Evolutionary conservation across 495 filamentous ascomycete species (phyloP).

Genomic region (Margaritispora aquatica): DNA sequence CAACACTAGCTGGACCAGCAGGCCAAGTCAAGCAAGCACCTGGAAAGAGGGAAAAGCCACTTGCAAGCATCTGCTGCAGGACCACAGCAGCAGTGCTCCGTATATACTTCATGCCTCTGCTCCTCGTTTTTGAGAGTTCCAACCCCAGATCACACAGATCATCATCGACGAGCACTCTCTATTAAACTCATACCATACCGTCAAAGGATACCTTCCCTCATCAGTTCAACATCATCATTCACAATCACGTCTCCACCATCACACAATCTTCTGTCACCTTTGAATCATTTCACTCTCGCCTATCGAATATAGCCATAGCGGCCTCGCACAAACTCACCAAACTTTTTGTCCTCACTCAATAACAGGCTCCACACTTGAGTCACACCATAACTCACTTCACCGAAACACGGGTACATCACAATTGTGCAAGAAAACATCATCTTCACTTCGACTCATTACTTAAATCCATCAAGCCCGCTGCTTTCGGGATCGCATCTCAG

Average conservation of each 20-base stretch:
- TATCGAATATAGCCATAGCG: constrained; percentile 7
- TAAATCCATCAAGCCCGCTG: not conserved
- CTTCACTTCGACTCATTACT: not conserved
- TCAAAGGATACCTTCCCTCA: not conserved
- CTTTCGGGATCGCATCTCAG: not conserved
- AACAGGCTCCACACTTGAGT: constrained; percentile 18
- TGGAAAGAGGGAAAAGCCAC: constrained; percentile 10
- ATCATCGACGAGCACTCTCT: constrained; percentile 8
- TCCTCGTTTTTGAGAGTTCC: not conserved
- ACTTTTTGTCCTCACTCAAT: constrained; percentile 3
- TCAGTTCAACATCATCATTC: not conserved
- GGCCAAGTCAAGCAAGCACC: not conserved
- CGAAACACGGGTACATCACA: constrained; percentile 11
- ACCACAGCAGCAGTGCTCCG: not conserved
- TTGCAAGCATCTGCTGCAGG: constrained; percentile 15
- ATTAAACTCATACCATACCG: not conserved
- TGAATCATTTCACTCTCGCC: not conserved
- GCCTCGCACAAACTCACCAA: constrained; percentile 1
- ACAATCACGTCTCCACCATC: not conserved
- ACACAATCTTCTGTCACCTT: not conserved
- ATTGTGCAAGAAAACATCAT: not conserved
- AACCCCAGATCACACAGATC: constrained; percentile 2
- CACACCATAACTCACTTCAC: constrained; percentile 18
- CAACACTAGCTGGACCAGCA: not conserved
- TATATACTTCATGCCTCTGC: not conserved